phyloP scores from a whole-genome alignment of 768 basidiomycete species.

The Lentinula edodes region DNA sequence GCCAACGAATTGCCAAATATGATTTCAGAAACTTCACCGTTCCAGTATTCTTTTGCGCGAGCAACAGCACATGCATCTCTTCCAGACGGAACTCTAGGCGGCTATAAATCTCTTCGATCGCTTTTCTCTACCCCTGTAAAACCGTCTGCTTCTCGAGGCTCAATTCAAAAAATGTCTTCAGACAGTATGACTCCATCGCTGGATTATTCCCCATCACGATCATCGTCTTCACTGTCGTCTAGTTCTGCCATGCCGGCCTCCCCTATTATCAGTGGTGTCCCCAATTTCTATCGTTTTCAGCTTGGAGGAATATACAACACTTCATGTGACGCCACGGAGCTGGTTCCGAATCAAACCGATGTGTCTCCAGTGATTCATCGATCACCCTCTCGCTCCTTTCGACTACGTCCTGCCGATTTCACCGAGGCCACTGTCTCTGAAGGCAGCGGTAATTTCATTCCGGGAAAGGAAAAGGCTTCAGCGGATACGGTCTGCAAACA shows the following conservation, averaged over 20 bases:
- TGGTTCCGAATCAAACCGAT: neutral
- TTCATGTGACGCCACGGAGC: neutral
- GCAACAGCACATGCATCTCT: neutral
- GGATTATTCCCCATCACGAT: neutral
- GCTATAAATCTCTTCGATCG: neutral
- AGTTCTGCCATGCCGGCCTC: neutral
- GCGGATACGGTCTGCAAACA: neutral
- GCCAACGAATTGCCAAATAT: neutral
- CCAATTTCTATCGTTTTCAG: neutral
- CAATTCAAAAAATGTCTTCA: neutral
- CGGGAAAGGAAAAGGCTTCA: neutral
- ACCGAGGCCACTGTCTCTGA: neutral
- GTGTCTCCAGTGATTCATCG: slow-evolving; percentile 4
- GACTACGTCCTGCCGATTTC: neutral
- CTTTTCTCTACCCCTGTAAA: neutral
- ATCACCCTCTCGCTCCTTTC: neutral
- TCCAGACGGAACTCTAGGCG: neutral
- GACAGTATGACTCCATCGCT: neutral
- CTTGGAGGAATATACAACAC: neutral
- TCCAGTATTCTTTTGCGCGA: neutral
- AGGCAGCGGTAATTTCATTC: neutral
- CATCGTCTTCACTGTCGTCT: neutral
- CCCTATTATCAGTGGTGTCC: neutral
- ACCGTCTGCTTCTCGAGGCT: neutral
- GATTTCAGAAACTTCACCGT: neutral